phyloP scores from a whole-genome alignment of 2,329 filamentous ascomycete species.

The Microthyrium microscopicum region DNA sequence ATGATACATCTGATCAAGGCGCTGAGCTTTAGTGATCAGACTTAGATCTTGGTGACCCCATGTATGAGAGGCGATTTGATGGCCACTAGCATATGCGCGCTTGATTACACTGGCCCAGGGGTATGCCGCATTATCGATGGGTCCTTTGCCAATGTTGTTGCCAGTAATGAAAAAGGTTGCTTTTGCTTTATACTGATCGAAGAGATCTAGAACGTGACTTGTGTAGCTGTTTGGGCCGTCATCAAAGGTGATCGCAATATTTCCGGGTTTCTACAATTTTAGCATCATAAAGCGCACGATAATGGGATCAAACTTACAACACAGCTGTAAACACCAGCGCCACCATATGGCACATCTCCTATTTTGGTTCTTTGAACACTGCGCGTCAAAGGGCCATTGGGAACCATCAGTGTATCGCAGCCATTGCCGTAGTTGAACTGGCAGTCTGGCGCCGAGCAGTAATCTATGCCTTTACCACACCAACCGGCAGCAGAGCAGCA shows the following conservation, averaged over 20 bases:
- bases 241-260: conserved; percentile 50
- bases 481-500: conserved; percentile 20
- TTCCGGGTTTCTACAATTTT: conserved; percentile 27
- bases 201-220: conserved; percentile 41
- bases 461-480: conserved; percentile 37
- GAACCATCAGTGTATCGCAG: conserved; percentile 41
- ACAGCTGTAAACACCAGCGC: conserved; percentile 39
- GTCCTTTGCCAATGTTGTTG: conserved; percentile 38
- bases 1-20: conserved; percentile 33
- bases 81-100: conserved; percentile 36
- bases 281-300: background rate
- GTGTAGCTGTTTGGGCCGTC: conserved; percentile 50
- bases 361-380: conserved; percentile 33
- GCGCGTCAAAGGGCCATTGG: conserved; percentile 38
- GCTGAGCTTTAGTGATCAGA: conserved; percentile 24
- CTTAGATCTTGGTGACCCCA: conserved; percentile 36
- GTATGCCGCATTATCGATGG: conserved; percentile 34
- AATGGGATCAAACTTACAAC: too few relatives aligned
- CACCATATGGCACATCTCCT: conserved; percentile 42
- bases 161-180: conserved; percentile 53
- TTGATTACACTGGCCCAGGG: conserved; percentile 35
- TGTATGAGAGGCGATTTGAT: conserved; percentile 44
- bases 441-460: conserved; percentile 46
- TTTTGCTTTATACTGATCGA: conserved; percentile 42
- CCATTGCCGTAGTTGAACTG: conserved; percentile 42